Evolutionary conservation across 768 basidiomycete genomes (phyloP).

Genomic region (Collybiopsis confluens): DNA sequence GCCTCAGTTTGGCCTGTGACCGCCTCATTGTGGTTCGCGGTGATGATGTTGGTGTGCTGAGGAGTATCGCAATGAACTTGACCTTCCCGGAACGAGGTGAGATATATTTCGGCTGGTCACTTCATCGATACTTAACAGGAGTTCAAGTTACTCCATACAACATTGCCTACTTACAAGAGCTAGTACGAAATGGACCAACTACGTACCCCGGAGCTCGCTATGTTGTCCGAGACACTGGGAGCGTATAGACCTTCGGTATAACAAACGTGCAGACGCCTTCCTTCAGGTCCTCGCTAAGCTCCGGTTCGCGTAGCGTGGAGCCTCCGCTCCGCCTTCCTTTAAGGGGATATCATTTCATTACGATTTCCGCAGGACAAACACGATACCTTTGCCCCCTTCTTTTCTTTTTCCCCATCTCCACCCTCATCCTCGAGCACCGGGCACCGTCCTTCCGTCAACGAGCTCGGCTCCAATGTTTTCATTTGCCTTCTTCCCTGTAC

Average conservation of each 20-base stretch:
- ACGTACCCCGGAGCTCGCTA: slow-evolving; percentile 95
- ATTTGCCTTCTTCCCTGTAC: slow-evolving; percentile 1
- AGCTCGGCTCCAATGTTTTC: neutral
- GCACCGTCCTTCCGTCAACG: neutral
- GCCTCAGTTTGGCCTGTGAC: no score
- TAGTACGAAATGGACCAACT: slow-evolving; percentile 92
- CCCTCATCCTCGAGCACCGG: neutral
- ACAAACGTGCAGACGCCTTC: slow-evolving; percentile 92
- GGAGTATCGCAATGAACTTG: slow-evolving; percentile 93
- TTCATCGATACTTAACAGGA: slow-evolving; percentile 8
- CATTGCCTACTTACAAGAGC: slow-evolving; percentile 87
- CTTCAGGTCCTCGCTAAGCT: no score
- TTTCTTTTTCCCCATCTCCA: no score
- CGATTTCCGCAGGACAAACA: no score
- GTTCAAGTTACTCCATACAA: slow-evolving; percentile 91
- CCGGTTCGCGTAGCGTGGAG: no score
- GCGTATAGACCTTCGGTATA: slow-evolving; percentile 93
- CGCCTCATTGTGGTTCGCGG: no score
- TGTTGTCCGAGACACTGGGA: slow-evolving; percentile 97
- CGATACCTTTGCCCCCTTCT: neutral
- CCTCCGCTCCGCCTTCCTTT: no score
- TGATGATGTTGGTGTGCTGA: slow-evolving; percentile 97
- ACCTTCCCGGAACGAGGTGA: slow-evolving; percentile 95
- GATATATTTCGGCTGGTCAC: slow-evolving; percentile 13
- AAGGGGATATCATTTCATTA: no score